These are phyloP conservation scores for Populus hybrid DNA, from an alignment of 441 rosid species.

Conservation along the genomic window DNA sequence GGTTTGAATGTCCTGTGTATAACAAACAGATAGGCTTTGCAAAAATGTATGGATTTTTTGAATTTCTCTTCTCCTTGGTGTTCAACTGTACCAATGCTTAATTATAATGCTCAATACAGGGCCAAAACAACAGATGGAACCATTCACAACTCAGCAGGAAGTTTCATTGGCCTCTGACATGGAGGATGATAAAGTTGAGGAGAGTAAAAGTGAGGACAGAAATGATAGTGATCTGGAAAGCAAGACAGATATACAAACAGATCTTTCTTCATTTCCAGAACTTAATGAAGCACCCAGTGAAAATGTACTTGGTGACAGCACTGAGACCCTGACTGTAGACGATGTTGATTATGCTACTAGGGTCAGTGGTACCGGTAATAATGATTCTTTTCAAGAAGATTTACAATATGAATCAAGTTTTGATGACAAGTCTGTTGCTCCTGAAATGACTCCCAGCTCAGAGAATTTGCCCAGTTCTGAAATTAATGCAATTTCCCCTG, in stretches of 20 bases:
- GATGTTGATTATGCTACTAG: conserved; percentile 24
- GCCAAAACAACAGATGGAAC: conserved; percentile 56
- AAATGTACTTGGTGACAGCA: conserved; percentile 26
- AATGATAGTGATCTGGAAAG: conserved; percentile 28
- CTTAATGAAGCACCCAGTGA: conserved; percentile 35
- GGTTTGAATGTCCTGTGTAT: background rate
- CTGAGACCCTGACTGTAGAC: conserved; percentile 21
- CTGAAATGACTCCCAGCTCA: conserved; percentile 31
- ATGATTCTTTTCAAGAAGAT: conserved; percentile 27
- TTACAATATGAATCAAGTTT: conserved; percentile 31
- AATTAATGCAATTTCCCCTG: conserved; percentile 16
- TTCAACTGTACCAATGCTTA: background rate
- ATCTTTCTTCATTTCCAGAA: conserved; percentile 33
- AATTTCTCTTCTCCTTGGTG: background rate
- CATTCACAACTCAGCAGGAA: conserved; percentile 65
- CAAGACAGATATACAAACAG: conserved; percentile 30
- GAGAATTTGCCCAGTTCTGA: conserved; percentile 36
- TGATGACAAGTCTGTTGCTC: conserved; percentile 33
- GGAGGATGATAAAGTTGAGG: conserved; percentile 34
- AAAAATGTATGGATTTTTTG: background rate
- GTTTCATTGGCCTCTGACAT: conserved; percentile 31
- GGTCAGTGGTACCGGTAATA: conserved; percentile 26
- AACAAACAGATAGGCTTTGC: background rate
- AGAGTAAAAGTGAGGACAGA: conserved; percentile 29
- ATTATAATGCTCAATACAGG: conserved; percentile 33